Base-by-base conservation (phyloP, 2,329 filamentous ascomycete genomes). In the Fusarium nelsonii region DNA sequence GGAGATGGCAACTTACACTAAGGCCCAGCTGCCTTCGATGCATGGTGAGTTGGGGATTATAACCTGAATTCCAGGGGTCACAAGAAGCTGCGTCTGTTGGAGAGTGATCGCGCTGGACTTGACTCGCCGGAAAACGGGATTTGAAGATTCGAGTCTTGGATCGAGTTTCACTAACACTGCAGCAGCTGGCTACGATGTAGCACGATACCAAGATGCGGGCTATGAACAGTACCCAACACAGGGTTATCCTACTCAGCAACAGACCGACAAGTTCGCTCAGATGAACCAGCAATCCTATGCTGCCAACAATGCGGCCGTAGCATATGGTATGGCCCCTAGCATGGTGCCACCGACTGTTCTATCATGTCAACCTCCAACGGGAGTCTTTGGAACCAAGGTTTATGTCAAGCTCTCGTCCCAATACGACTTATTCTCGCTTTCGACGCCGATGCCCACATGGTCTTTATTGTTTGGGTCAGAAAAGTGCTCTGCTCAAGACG, bases 381-480 rank as follows among this genome's bases (percentile, higher is more conserved):
- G 94, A 43, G 80, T 84, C 34, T 85, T 87, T 75, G 91, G 92
- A 55, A 91, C 91, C 20, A 90, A 90, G 73, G 82, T 97, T 11
- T 85, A 87, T 63, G 84, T 97, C 68, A 91, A 92, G 76, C 87
- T 97, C 32, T 89, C 90, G 53, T 91, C 91, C 43, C 86, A 90
- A 63, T 92, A 92, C 81, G 91, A 97, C 75, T 81, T 97, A 63
- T 80, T 85, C 66, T 76, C 80, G 59, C 86, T 90, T 78, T 85
- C 84, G 33, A 85, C 84, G 61, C 85, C 83, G 41, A 75, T 82
- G 56, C 82, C 85, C 3, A 84, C 84, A 51, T 89, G 92, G 74
- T 90, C 82, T 68, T 80, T 97, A 56, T 86, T 90, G 46, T 97
- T 97, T 79, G 93, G 93, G n/a, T 85, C 87, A n/a, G 88, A 91